Evolutionary conservation across 2,329 filamentous ascomycete species (phyloP).

Genomic region (Fusarium newnesense): DNA sequence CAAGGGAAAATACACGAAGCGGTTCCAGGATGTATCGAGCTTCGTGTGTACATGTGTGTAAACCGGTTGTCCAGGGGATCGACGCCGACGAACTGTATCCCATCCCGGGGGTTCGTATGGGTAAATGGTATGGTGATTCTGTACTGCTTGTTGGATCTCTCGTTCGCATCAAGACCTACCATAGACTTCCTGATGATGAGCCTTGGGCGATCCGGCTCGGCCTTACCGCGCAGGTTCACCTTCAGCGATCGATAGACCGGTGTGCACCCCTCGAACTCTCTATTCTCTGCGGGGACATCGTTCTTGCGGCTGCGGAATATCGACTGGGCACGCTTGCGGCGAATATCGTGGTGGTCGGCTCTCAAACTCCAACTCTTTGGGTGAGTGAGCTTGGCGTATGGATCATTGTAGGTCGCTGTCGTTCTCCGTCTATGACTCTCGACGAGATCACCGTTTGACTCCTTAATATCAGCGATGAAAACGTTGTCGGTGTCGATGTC

Average conservation of each 20-base stretch:
- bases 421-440: slow-evolving; percentile 55
- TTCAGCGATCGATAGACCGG: slow-evolving; percentile 65
- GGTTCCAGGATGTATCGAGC: slow-evolving; percentile 79
- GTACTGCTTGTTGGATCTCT: slow-evolving; percentile 58
- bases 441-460: slow-evolving; percentile 49
- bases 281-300: slow-evolving; percentile 65
- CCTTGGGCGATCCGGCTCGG: slow-evolving; percentile 53
- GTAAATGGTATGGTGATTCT: slow-evolving; percentile 77
- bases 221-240: slow-evolving; percentile 55
- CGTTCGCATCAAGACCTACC: slow-evolving; percentile 44
- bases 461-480: slow-evolving; percentile 57
- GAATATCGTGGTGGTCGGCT: slow-evolving; percentile 80
- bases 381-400: slow-evolving; percentile 72
- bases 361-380: slow-evolving; percentile 70
- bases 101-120: slow-evolving; percentile 81
- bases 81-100: slow-evolving; percentile 90
- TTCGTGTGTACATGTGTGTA: slow-evolving; percentile 90
- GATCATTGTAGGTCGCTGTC: slow-evolving; percentile 65
- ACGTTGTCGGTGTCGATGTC: slow-evolving; percentile 65
- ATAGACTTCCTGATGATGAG: slow-evolving; percentile 59
- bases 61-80: slow-evolving; percentile 83
- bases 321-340: slow-evolving; percentile 72
- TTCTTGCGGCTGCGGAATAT: slow-evolving; percentile 61
- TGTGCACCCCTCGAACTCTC: slow-evolving; percentile 65
- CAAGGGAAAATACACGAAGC: slow-evolving; percentile 93